Conservation (phyloP, 192 early-diverging fungal species). For the Linnemannia exigua region DNA sequence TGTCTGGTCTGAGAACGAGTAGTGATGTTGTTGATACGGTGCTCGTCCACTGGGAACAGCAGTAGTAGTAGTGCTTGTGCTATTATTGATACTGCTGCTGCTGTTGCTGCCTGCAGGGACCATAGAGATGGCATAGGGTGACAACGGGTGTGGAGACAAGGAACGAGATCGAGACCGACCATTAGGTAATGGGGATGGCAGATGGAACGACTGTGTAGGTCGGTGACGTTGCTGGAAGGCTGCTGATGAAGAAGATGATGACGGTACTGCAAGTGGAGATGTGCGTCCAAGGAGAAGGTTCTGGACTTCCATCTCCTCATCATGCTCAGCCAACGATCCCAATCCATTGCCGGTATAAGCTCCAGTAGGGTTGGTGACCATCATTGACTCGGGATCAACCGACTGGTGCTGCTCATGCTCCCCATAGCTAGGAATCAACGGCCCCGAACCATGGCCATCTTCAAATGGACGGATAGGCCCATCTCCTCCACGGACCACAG, state of each 20-base stretch:
- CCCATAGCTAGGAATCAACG: conserved; percentile 46
- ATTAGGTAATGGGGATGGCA: neutral
- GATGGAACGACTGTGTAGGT: neutral
- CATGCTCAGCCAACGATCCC: conserved; percentile 23
- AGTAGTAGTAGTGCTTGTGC: neutral
- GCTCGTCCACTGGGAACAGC: neutral
- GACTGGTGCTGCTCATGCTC: conserved; percentile 38
- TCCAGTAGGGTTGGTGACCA: neutral
- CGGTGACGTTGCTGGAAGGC: neutral
- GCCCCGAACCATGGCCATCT: conserved; percentile 20
- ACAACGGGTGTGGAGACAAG: conserved; percentile 12
- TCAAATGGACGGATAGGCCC: neutral
- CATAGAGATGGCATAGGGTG: neutral
- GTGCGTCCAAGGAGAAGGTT: neutral
- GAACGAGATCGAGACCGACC: conserved; percentile 26
- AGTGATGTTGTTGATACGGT: conserved; percentile 10
- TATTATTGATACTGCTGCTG: neutral
- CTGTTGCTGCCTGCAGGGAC: neutral
- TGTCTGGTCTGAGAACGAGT: conserved; percentile 41
- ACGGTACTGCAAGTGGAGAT: neutral
- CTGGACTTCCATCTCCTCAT: conserved; percentile 3
- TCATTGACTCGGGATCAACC: conserved; percentile 36
- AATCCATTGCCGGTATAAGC: conserved; percentile 14
- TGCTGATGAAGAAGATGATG: neutral
- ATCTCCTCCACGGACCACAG: neutral